A percentile compares a stretch with the other conserved stretches of the same genome.
Evolutionary conservation across 2,329 filamentous ascomycete species (phyloP).

Genomic region (Elsinoe ampelina): DNA sequence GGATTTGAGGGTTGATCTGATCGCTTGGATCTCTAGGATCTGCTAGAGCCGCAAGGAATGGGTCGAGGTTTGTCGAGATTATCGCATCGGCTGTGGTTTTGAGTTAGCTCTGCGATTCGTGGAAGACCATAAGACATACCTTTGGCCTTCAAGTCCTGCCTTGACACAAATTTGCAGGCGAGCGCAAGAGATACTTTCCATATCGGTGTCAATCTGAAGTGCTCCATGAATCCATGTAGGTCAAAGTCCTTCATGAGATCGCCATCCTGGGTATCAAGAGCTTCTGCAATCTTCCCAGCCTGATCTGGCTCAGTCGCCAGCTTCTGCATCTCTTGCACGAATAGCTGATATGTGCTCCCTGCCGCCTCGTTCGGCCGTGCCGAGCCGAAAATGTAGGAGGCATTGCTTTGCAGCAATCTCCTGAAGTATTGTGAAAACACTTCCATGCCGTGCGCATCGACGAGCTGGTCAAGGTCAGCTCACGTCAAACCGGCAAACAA

Average conservation of each 20-base stretch:
- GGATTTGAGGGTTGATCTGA: constrained; percentile 58
- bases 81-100: constrained; percentile 68
- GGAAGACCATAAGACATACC: constrained; percentile 45
- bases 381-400: constrained; percentile 76
- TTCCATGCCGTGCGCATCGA: constrained; percentile 99
- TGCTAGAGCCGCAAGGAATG: constrained; percentile 69
- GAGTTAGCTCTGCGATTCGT: background rate
- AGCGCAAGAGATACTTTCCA: constrained; percentile 81
- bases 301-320: constrained; percentile 71
- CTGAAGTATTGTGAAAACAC: constrained; percentile 94
- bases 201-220: constrained; percentile 85
- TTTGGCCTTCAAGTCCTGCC: constrained; percentile 77
- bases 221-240: constrained; percentile 87
- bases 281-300: constrained; percentile 83
- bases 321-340: constrained; percentile 78
- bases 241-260: constrained; percentile 96
- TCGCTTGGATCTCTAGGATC: constrained; percentile 44
- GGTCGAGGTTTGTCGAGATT: constrained; percentile 65
- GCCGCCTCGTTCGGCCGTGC: constrained; percentile 46
- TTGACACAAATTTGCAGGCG: constrained; percentile 67
- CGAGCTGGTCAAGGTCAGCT: constrained; percentile 53
- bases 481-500: background rate
- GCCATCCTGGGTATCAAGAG: constrained; percentile 80
- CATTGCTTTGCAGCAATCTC: constrained; percentile 84
- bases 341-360: constrained; percentile 72